phyloP scores from a whole-genome alignment of 208 protist species.

The Wallacemonas rigidus region DNA sequence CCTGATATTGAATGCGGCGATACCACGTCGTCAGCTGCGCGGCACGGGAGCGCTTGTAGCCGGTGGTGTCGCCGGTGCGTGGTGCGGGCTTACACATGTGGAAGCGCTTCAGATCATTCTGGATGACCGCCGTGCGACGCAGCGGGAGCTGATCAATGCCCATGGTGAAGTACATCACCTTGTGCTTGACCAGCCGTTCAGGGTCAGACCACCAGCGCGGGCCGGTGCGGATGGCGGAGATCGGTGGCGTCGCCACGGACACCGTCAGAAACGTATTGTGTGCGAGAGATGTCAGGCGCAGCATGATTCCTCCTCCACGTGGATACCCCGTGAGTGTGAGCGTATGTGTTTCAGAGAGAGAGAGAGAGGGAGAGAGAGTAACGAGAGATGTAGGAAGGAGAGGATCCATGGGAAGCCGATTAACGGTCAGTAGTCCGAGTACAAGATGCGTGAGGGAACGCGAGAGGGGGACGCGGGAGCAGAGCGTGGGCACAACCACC shows the following conservation, averaged over 20 bases:
- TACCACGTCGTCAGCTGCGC: constrained; percentile 88
- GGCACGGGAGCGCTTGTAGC: constrained; percentile 78
- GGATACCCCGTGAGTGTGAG: background rate
- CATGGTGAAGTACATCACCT: constrained; percentile 89
- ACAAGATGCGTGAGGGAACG: too few species aligned
- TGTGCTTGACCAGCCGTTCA: constrained; percentile 87
- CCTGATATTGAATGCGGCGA: constrained; percentile 90
- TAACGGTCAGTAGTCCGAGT: too few species aligned
- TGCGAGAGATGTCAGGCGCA: constrained; percentile 29
- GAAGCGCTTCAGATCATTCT: constrained; percentile 72
- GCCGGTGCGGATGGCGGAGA: constrained; percentile 82
- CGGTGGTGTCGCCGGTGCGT: constrained; percentile 76
- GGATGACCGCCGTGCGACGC: constrained; percentile 84
- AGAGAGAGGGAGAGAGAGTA: background rate
- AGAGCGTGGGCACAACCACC: too few species aligned
- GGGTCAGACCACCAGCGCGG: constrained; percentile 87
- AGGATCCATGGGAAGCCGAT: background rate
- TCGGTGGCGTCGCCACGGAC: constrained; percentile 72
- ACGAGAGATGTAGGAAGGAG: background rate
- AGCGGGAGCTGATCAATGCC: constrained; percentile 88
- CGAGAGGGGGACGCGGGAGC: too few species aligned
- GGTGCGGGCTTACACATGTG: constrained; percentile 82
- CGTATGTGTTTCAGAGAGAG: background rate
- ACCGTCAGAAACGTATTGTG: constrained; percentile 85
- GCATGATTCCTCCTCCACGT: constrained; percentile 32